Evolutionary conservation across 2,329 filamentous ascomycete species (phyloP).

Genomic region (Hypomyces rosellus): DNA sequence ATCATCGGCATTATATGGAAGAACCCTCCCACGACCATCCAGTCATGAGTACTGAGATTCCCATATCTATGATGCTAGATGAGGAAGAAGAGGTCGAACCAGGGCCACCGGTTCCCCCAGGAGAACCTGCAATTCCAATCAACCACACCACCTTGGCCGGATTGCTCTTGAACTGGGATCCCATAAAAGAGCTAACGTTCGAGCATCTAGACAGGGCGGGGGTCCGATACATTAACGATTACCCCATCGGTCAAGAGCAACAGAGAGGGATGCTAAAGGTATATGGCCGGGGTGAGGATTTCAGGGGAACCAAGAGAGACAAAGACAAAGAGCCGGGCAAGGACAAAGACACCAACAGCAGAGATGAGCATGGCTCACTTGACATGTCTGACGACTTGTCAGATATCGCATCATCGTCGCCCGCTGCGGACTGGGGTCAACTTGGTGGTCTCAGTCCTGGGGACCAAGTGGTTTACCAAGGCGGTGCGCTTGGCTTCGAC

Average conservation of each 20-base stretch:
- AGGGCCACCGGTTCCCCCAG: constrained; percentile 46
- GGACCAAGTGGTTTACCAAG: constrained; percentile 33
- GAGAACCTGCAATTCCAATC: constrained; percentile 65
- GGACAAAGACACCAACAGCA: too few species aligned
- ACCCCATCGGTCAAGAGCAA: constrained; percentile 71
- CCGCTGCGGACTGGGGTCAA: constrained; percentile 54
- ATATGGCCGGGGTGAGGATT: constrained; percentile 73
- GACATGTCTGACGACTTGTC: constrained; percentile 43
- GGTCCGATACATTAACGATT: constrained; percentile 56
- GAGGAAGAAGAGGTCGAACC: constrained; percentile 47
- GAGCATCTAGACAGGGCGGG: constrained; percentile 41
- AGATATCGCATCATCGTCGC: constrained; percentile 48
- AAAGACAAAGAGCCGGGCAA: constrained; percentile 24
- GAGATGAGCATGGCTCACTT: constrained; percentile 30
- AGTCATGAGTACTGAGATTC: constrained; percentile 17
- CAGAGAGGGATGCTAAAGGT: constrained; percentile 66
- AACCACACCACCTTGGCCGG: constrained; percentile 91
- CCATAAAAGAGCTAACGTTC: constrained; percentile 59
- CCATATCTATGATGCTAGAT: constrained; percentile 30
- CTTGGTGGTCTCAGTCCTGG: constrained; percentile 45
- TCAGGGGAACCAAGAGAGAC: constrained; percentile 32
- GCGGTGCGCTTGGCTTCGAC: constrained; percentile 32
- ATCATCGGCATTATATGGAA: constrained; percentile 14
- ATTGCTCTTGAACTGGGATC: constrained; percentile 66
- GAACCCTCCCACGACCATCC: constrained; percentile 22